Conservation (phyloP, 1,284 basidiomycete species). For the Tilletia indica region DNA sequence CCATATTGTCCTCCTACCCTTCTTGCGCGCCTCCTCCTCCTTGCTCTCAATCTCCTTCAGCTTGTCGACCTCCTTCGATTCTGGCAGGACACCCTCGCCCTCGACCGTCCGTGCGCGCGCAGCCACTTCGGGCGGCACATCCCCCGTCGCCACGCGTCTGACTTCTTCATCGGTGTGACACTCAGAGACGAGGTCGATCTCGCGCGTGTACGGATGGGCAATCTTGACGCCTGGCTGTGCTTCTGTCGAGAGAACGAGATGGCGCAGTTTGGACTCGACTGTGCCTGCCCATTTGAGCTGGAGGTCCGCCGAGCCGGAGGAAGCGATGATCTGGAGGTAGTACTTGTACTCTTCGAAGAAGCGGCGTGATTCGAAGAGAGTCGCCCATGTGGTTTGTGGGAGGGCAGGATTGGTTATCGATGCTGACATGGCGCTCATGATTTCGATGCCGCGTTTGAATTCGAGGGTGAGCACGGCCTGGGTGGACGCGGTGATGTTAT, state of each 20-base stretch:
- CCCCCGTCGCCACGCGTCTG: conserved; percentile 47
- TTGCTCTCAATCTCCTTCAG: conserved; percentile 2
- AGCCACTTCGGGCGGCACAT: conserved; percentile 49
- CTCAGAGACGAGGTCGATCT: conserved; percentile 81
- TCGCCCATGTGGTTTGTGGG: conserved; percentile 58
- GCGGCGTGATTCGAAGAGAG: conserved; percentile 88
- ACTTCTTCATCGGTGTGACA: conserved; percentile 73
- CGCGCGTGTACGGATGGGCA: conserved; percentile 93
- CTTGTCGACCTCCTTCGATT: conserved; percentile 29
- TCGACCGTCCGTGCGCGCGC: conserved; percentile 44
- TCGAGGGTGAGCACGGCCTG: conserved; percentile 96
- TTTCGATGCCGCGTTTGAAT: conserved; percentile 87
- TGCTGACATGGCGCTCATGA: conserved; percentile 86
- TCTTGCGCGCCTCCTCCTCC: conserved; percentile 65
- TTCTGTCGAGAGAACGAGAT: conserved; percentile 96
- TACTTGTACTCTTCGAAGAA: conserved; percentile 97
- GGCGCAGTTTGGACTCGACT: conserved; percentile 94
- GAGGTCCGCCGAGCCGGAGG: conserved; percentile 71
- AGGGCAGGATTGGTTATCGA: conserved; percentile 61
- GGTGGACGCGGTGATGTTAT: conserved; percentile 93
- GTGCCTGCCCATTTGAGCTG: conserved; percentile 97
- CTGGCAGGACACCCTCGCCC: conserved; percentile 30
- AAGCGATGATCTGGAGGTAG: conserved; percentile 97
- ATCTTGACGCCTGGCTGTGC: conserved; percentile 84
- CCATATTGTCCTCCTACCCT: conserved; percentile 70